phyloP scores from a whole-genome alignment of 2,329 filamentous ascomycete species.

The Arthroderma sp. region DNA sequence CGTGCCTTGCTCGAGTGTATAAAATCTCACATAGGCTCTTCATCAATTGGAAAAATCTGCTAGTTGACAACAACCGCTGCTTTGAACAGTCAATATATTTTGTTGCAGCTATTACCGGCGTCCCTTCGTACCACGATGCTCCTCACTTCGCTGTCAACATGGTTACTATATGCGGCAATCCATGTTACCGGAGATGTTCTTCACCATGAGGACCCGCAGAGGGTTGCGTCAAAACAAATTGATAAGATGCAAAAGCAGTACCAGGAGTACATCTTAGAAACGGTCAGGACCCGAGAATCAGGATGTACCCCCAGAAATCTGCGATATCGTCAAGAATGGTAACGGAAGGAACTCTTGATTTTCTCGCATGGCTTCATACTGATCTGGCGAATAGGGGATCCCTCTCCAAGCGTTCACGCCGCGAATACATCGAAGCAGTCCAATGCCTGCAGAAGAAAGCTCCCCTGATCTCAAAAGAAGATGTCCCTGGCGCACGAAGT shows the following conservation, averaged over 20 bases:
- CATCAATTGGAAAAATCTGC: too few relatives aligned
- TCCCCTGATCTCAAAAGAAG: neutral
- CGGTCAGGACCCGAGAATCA: neutral
- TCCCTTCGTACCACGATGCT: too few relatives aligned
- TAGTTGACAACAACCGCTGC: too few relatives aligned
- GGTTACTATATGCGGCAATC: neutral
- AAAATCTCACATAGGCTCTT: too few relatives aligned
- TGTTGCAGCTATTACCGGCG: too few relatives aligned
- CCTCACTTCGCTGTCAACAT: neutral
- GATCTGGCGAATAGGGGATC: neutral
- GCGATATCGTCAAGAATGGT: neutral
- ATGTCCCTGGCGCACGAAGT: conserved; percentile 10
- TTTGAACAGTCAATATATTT: too few relatives aligned
- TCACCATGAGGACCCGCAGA: neutral
- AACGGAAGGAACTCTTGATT: neutral
- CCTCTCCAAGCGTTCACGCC: neutral
- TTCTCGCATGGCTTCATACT: neutral
- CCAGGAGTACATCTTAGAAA: neutral
- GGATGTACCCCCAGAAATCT: neutral
- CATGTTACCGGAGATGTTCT: neutral
- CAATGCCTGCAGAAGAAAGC: conserved; percentile 11
- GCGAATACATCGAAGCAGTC: conserved; percentile 12
- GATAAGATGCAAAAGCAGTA: neutral
- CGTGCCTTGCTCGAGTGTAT: too few relatives aligned
- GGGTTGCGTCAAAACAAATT: neutral